Evolutionary conservation across 768 basidiomycete genomes (phyloP).

Genomic region (Boletus speciosus): DNA sequence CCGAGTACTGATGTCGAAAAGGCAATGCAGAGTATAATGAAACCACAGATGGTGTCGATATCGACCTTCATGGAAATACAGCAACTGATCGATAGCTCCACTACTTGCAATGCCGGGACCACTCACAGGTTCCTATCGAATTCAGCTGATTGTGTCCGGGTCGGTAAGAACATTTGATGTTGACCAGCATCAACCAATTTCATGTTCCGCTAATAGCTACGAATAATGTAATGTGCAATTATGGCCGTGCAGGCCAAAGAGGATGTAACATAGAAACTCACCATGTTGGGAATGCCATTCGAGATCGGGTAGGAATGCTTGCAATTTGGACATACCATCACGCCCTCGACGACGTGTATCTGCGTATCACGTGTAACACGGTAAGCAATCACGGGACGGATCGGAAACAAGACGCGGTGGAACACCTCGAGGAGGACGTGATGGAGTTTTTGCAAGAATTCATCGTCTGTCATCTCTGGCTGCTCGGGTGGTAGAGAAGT

Average conservation of each 20-base stretch:
- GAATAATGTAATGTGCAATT: constrained; percentile 3
- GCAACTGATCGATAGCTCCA: background rate
- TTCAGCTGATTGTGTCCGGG: background rate
- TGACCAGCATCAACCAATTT: constrained; percentile 52
- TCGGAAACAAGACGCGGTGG: background rate
- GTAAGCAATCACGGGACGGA: background rate
- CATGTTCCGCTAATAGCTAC: constrained; percentile 89
- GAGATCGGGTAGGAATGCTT: constrained; percentile 84
- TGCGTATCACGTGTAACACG: constrained; percentile 28
- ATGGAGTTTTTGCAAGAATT: constrained; percentile 78
- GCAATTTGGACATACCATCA: constrained; percentile 93
- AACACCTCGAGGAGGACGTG: constrained; percentile 90
- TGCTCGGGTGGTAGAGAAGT: constrained; percentile 72
- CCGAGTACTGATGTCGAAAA: background rate
- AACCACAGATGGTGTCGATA: background rate
- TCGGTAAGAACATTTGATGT: background rate
- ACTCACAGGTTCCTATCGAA: background rate
- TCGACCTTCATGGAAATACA: background rate
- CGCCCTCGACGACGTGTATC: constrained; percentile 91
- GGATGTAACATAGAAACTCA: constrained; percentile 32
- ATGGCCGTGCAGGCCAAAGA: background rate
- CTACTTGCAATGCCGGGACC: background rate
- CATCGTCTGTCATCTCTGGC: constrained; percentile 77
- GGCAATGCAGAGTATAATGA: background rate
- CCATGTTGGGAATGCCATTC: constrained; percentile 98